Conservation (phyloP, 2,329 filamentous ascomycete genomes). For the Apiospora kogelbergensis region DNA sequence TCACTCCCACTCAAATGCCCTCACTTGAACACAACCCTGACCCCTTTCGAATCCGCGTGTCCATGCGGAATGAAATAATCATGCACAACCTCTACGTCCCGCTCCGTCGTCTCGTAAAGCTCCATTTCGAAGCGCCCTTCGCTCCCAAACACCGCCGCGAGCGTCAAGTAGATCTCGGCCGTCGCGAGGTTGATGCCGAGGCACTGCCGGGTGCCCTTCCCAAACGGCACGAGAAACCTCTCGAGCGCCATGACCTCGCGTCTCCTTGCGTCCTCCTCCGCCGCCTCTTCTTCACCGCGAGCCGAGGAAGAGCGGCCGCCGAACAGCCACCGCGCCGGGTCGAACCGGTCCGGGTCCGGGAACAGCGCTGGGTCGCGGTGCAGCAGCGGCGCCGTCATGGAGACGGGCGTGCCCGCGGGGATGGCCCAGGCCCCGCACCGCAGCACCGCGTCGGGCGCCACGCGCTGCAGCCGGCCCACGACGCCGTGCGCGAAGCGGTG, state of each 20-base stretch:
- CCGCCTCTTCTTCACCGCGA: no score
- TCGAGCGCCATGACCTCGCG: neutral
- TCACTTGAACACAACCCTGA: neutral
- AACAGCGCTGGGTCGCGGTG: slow-evolving; percentile 30
- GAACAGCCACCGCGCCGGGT: slow-evolving; percentile 15
- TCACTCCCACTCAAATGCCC: neutral
- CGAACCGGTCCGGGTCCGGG: slow-evolving; percentile 22
- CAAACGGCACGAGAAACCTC: slow-evolving; percentile 8
- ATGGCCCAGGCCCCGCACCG: slow-evolving; percentile 6
- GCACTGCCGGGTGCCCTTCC: slow-evolving; percentile 5
- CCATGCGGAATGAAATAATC: slow-evolving; percentile 1
- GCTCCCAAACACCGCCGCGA: neutral
- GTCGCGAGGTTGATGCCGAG: neutral
- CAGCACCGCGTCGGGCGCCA: slow-evolving; percentile 11
- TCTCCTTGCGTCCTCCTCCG: neutral
- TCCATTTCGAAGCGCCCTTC: neutral
- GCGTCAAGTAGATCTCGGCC: neutral
- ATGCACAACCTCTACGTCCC: neutral
- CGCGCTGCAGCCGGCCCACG: slow-evolving; percentile 8
- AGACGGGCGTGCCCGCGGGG: slow-evolving; percentile 25
- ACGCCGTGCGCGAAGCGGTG: slow-evolving; percentile 11
- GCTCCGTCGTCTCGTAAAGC: neutral
- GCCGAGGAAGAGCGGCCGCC: neutral
- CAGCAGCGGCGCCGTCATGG: slow-evolving; percentile 33
- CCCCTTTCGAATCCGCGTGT: neutral